phyloP scores from a whole-genome alignment of 2,329 filamentous ascomycete genomes.

The Penicillium sp. region DNA sequence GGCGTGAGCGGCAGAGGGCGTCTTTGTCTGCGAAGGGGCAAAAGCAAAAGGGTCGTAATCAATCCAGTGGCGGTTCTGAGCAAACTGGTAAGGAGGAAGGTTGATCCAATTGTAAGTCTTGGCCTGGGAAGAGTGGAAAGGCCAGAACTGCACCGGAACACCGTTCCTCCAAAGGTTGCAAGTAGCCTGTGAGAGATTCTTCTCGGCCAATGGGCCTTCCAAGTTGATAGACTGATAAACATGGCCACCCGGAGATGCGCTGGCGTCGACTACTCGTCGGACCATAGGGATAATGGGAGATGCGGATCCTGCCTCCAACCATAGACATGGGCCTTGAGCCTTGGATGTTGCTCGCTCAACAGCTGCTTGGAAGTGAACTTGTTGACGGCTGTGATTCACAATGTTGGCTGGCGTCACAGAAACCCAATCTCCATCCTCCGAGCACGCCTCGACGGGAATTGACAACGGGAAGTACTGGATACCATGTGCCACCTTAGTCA shows the following conservation, averaged over 20 bases:
- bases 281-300: conserved; percentile 35
- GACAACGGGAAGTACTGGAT: too few species aligned
- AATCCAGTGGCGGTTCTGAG: conserved; percentile 40
- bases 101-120: conserved; percentile 22
- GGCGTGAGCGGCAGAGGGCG: too few species aligned
- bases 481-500: conserved; percentile 14
- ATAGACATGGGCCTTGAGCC: conserved; percentile 21
- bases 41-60: conserved; percentile 9
- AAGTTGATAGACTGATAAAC: conserved; percentile 16
- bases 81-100: conserved; percentile 46
- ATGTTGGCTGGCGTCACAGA: not conserved
- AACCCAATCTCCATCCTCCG: conserved; percentile 18
- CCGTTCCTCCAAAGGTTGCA: conserved; percentile 41
- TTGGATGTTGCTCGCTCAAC: conserved; percentile 33
- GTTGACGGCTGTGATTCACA: conserved; percentile 36
- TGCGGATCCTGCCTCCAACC: conserved; percentile 41
- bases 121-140: conserved; percentile 29
- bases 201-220: conserved; percentile 15
- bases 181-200: conserved; percentile 26
- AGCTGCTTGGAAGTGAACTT: conserved; percentile 46
- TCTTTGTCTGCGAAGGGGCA: too few species aligned
- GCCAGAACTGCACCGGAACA: conserved; percentile 36
- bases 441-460: not conserved
- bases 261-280: conserved; percentile 21
- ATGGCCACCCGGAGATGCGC: not conserved